Evolutionary conservation across 2,329 filamentous ascomycete genomes (phyloP), one percentile per base, ranked within the genome.

Genomic region (Diaporthe nobilis): DNA sequence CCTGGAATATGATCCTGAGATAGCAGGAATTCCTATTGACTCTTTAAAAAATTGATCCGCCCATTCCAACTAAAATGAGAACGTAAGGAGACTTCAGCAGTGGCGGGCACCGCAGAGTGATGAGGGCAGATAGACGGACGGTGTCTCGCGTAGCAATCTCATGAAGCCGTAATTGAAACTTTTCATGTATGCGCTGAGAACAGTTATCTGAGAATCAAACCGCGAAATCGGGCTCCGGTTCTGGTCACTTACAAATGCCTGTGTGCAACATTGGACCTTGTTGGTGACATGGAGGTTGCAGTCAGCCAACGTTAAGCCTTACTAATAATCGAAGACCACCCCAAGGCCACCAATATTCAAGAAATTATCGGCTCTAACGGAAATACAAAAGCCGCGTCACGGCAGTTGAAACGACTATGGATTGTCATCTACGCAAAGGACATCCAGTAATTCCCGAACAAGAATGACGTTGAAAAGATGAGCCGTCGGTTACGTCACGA

Each of bases 401-500:
- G 47, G 47, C 65, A 68, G 28, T 68, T 68, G 65, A 53, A 20
- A 39, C 49, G 22, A 28, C n/a, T 28, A 22, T 13, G n/a, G 7
- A 39, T 28, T 53, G 3, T 2, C 15, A 55, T 68, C 9, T 42
- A 51, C 12, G 65, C n/a, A 47, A 68, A 68, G 8, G 31, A 5
- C 12, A 68, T 39, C 13, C n/a, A 68, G 65, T 53, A 39, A 53
- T 68, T 68, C 65, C 47, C 31, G 65, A 53, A 53, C 13, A 53
- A 53, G 34, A 55, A 53, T 68, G 65, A 68, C 65, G 65, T 68
- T 68, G 47, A 68, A 25, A 20, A 53, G 65, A 53, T 13, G 22
- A 68, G 34, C 65, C 22, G 65, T 47, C 65, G 53, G 65, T 68
- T 68, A 68, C 65, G 65, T 53, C 65, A 68, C 65, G 65, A 68